A percentile compares a stretch with the other conserved stretches of the same genome.
These are phyloP conservation scores for Epichloe amarillans DNA, from an alignment of 2,329 filamentous ascomycete genomes.

Conservation along the genomic window DNA sequence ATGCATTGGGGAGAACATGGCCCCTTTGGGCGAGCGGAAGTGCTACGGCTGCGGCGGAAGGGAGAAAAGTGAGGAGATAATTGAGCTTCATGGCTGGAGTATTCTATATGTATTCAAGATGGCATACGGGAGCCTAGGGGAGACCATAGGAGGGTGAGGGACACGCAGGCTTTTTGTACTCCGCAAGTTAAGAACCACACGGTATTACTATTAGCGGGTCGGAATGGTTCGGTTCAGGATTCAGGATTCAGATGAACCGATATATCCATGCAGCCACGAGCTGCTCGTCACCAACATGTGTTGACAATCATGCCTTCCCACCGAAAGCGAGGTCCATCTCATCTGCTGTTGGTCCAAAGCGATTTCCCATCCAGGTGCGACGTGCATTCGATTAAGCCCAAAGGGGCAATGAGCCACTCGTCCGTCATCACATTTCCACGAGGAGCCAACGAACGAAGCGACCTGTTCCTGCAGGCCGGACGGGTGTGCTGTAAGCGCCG, in stretches of 20 bases:
- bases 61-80: constrained; percentile 9
- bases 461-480: background rate
- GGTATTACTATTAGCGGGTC: background rate
- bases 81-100: background rate
- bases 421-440: background rate
- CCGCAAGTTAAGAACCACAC: background rate
- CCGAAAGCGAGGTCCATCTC: background rate
- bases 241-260: background rate
- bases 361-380: background rate
- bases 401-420: constrained; percentile 3
- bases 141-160: no score
- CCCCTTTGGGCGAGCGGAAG: constrained; percentile 6
- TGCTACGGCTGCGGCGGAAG: constrained; percentile 11
- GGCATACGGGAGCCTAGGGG: no score
- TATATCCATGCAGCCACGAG: background rate
- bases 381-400: background rate
- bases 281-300: background rate
- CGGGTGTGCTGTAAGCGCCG: constrained; percentile 2
- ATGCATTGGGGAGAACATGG: constrained; percentile 12
- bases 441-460: background rate
- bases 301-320: background rate
- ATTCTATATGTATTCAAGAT: no score
- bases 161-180: background rate
- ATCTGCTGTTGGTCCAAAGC: constrained; percentile 3
- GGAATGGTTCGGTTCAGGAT: background rate